Evolutionary conservation across 163 green algal genomes (phyloP), one percentile per base, ranked within the genome.

Genomic region (Scenedesmus sp.): DNA sequence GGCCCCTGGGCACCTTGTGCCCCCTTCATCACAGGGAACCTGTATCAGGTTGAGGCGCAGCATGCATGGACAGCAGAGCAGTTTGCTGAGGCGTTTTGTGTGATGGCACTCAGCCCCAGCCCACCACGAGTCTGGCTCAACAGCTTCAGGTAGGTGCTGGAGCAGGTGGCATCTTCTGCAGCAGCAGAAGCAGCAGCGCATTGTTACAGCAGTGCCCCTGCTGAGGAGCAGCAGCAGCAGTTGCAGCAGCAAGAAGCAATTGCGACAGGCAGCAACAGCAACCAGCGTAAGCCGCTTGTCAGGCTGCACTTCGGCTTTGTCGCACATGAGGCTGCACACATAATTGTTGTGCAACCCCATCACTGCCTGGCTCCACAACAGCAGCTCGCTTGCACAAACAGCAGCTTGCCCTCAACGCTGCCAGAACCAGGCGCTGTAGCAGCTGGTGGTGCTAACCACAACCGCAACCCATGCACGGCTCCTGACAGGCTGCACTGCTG

Each of bases 1-100:
- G 88, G 88, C 42, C 80, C 88, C 42, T 92, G 88, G 88, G 88
- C 80, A 20, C 56, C 88, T 43, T 92, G 88, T 35, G 88, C 88
- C 13, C 59, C 59, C 6, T 87, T 83, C 88, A 88, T 92, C 80
- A 87, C 79, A 42, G 88, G 80, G 3, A 82, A 92, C 80, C 88
- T 92, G 13, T 92, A 85, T 35, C n/a, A 83, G 7, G 61, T 76
- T 3, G 88, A 92, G 72, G 88, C 59, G 12, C 40, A 46, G n/a
- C 78, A 87, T 35, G 88, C 81, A 6, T 81, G 42, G 80, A 88
- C 80, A 15, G 43, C 88, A 53, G 88, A 87, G 61, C 51, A 83
- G n/a, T 92, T 92, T 76, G 80, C 88, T 53, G 43, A 51, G 26
- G 70, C n/a, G 18, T 92, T 92, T 26, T 83, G 59, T n/a, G 42